phyloP scores from a whole-genome alignment of 768 basidiomycete species.

The Glaciozyma martinii region DNA sequence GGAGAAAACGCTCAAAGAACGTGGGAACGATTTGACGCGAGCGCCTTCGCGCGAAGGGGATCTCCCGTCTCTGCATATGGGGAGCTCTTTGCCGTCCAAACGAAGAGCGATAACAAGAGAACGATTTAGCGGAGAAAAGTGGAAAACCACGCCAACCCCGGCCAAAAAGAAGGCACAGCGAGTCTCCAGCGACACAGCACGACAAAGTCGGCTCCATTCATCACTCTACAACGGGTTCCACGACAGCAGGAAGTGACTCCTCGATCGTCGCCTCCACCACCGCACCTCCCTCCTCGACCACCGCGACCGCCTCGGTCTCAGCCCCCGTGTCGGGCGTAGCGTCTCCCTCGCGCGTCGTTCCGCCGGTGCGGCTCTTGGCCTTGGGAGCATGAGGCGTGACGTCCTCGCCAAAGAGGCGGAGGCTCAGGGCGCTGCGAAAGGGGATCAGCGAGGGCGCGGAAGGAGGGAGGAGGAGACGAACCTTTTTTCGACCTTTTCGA shows the following conservation, averaged over 20 bases:
- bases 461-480: conserved; percentile 38
- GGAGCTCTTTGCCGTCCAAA: no score
- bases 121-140: no score
- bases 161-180: no score
- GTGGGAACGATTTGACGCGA: no score
- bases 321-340: not conserved
- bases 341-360: not conserved
- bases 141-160: no score
- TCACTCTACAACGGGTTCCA: no score
- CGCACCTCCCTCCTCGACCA: not conserved
- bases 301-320: not conserved
- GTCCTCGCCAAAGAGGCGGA: conserved; percentile 74
- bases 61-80: no score
- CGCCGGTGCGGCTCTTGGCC: not conserved
- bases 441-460: not conserved
- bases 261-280: not conserved
- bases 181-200: no score
- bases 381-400: conserved; percentile 46
- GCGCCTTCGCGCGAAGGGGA: no score
- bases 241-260: not conserved
- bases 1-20: no score
- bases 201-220: no score
- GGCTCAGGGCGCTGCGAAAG: conserved; percentile 62
- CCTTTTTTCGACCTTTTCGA: conserved; percentile 96
- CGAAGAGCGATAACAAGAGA: no score